Base-by-base conservation (phyloP, 2,329 filamentous ascomycete genomes). In the Calonectria hawksworthii region DNA sequence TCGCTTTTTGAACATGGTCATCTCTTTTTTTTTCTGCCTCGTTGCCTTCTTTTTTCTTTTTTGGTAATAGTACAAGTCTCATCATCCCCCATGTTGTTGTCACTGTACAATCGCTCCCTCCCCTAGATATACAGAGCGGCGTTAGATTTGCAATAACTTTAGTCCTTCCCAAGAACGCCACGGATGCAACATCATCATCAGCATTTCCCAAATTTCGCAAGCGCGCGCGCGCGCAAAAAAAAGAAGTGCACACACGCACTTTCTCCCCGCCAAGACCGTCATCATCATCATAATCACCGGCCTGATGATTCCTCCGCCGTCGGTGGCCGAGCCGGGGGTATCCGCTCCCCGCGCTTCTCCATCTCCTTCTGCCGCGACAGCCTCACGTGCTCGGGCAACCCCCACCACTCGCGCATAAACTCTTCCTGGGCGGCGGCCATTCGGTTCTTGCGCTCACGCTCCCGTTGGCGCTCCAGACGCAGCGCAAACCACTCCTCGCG, bases 401-500 rank as follows among this genome's bases (percentile, higher is more conserved):
- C 91, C 92, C 92, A 93, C 92, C 92, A 93, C 86, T 93, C 92
- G 74, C 91, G 84, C 83, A 93, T 87, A 75, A 93, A 93, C 59
- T 89, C 88, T 84, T 93, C 91, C 86, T 93, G 92, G 80, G 92
- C 91, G 68, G 88, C 86, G 77, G 90, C 90, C 80, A 92, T 87
- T 74, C 86, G 86, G 70, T 90, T 89, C 80, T 93, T 92, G 76
- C 90, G 89, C 84, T 95, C 93, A 47, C 92, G 87, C 84, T 94
- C 92, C 72, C 87, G 87, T 80, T 92, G 90, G 71, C 96, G 90
- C 86, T 95, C 92, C 80, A 95, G 89, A 67, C 95, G 90, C 77
- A 91, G 90, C 67, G 92, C 92, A 85, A 99, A 99, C 97, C 97
- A 99, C 84, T 99, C 96, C 85, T 96, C 94, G 68, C 97, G 90